Conservation (phyloP, 2,329 filamentous ascomycete species). For the Aspergillus hiratsukae region DNA sequence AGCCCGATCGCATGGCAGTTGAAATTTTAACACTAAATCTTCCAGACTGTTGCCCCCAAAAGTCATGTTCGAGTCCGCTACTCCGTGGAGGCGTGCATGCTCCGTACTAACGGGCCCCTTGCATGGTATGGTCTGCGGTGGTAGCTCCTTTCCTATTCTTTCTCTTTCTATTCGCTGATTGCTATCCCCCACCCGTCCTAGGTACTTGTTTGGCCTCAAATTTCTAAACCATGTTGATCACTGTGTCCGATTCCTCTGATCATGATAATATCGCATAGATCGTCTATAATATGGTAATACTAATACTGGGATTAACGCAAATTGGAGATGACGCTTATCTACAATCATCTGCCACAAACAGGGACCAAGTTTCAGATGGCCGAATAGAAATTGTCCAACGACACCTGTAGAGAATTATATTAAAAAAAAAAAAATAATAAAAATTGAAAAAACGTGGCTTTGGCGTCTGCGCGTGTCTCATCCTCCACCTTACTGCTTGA, state of each 20-base stretch:
- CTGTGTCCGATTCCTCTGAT: background rate
- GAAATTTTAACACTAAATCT: background rate
- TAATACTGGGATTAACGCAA: background rate
- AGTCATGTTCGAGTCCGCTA: background rate
- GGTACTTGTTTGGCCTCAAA: background rate
- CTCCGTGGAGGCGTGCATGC: no score
- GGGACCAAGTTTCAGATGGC: background rate
- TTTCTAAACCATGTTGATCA: background rate
- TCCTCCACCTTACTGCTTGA: conserved; percentile 8
- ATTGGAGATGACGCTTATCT: background rate
- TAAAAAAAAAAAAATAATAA: background rate
- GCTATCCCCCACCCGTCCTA: background rate
- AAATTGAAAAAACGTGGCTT: conserved; percentile 10
- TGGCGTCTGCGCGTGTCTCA: conserved; percentile 13
- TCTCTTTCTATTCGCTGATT: background rate
- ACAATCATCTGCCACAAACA: background rate
- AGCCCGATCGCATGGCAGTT: background rate
- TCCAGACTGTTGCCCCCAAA: background rate
- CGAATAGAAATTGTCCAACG: background rate
- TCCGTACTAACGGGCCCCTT: background rate
- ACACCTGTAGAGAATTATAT: background rate
- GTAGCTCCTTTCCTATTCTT: background rate
- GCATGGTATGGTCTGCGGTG: background rate
- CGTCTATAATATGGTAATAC: background rate
- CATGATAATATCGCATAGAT: background rate